A percentile compares a stretch with the other conserved stretches of the same genome.
phyloP scores from a whole-genome alignment of 345 rosid species.

The Alliaria petiolata region DNA sequence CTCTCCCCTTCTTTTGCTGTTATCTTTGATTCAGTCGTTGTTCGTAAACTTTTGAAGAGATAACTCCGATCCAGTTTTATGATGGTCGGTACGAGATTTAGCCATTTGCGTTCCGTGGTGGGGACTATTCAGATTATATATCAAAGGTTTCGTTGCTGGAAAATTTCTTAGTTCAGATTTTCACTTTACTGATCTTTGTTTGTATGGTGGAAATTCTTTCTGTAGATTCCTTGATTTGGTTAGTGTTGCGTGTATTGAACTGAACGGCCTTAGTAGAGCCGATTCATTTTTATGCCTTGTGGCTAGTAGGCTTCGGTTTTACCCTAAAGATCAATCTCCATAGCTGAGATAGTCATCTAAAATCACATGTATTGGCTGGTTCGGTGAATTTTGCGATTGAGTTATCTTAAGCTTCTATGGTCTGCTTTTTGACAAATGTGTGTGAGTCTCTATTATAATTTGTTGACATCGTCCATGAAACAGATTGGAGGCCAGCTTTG shows the following conservation, averaged over 20 bases:
- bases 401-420: neutral
- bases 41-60: neutral
- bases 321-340: neutral
- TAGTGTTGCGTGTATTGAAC: conserved; percentile 7
- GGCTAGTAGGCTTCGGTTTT: neutral
- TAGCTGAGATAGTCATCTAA: neutral
- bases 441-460: neutral
- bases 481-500: conserved; percentile 76
- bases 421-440: neutral
- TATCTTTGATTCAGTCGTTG: neutral
- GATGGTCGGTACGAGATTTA: conserved; percentile 21
- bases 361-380: neutral
- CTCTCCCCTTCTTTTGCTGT: neutral
- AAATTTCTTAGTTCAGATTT: neutral
- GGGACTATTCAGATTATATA: neutral
- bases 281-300: neutral
- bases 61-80: conserved; percentile 16
- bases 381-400: neutral
- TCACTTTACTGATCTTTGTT: conserved; percentile 10
- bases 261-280: neutral
- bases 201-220: neutral
- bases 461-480: conserved; percentile 12
- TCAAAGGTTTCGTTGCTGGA: neutral
- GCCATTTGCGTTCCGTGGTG: neutral
- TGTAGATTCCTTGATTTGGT: neutral